Percentiles rank a stretch among this genome's conserved stretches.
phyloP scores from a whole-genome alignment of 768 basidiomycete species.

The Termitomyces sp. region DNA sequence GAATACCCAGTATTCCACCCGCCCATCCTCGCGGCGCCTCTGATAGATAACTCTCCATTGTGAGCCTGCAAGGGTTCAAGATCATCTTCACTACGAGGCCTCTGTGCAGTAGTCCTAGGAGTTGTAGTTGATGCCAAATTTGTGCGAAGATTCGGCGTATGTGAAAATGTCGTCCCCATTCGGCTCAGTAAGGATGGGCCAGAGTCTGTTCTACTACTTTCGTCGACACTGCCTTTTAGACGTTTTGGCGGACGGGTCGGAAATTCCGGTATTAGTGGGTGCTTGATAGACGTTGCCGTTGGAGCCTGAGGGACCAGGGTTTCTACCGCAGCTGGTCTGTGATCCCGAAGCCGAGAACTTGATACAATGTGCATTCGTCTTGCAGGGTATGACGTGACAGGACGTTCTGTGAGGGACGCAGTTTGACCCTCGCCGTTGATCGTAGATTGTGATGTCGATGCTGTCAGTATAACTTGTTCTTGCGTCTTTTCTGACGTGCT shows the following conservation, averaged over 20 bases:
- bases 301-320: not conserved
- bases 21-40: slow-evolving; percentile 38
- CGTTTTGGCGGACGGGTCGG: slow-evolving; percentile 30
- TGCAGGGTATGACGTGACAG: slow-evolving; percentile 5
- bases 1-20: slow-evolving; percentile 4
- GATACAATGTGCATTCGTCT: slow-evolving; percentile 12
- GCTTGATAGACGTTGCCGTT: slow-evolving; percentile 10
- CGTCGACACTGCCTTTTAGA: slow-evolving; percentile 18
- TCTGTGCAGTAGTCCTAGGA: slow-evolving; percentile 3
- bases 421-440: slow-evolving; percentile 1
- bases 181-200: slow-evolving; percentile 41
- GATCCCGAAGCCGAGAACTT: slow-evolving; percentile 4
- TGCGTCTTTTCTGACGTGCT: slow-evolving; percentile 4
- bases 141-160: not conserved
- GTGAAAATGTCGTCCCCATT: slow-evolving; percentile 19
- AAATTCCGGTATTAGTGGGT: slow-evolving; percentile 19
- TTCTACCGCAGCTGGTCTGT: not conserved
- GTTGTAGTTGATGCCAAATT: not conserved
- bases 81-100: not conserved
- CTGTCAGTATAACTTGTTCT: slow-evolving; percentile 2
- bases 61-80: slow-evolving; percentile 15
- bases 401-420: slow-evolving; percentile 5
- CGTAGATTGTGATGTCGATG: not conserved
- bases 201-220: slow-evolving; percentile 9
- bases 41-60: slow-evolving; percentile 45